Base-by-base conservation (phyloP, 2,329 filamentous ascomycete species). In the Bisporella sp. region DNA sequence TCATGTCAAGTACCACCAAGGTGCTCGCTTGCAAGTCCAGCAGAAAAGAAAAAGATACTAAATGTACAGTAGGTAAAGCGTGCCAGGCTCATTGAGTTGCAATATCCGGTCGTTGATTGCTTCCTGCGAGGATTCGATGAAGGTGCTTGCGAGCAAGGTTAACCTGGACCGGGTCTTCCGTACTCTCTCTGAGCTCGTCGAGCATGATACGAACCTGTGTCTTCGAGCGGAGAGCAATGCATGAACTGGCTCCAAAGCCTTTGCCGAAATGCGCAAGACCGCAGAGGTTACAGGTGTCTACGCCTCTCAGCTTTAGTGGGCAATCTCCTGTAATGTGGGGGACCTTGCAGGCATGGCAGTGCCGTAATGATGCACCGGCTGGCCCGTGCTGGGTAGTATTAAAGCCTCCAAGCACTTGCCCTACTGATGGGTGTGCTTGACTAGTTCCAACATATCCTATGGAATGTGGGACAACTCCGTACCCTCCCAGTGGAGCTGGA, bases 201-300 rank as follows among this genome's bases (percentile, higher is more conserved):
- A 89, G 68, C 73, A 89, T 85, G 21, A 76, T 69, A 48, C 76
- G 73, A 12, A 89, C 72, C 60, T 87, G 77, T 3, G 74, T 76
- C 54, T 86, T 78, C 3, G 79, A 80, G 48, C 71, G 71, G 47
- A 88, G 72, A 61, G 83, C 78, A 11, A 82, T 78, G 60, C 84
- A 88, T 6, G 73, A 74, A 32, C 77, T 72, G 1, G 68, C 66
- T n/a, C 8, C n/a, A n/a, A 37, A 37, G n/a, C 8, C 35, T 48
- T 71, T 62, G 3, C 81, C 81, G 54, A 72, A 79, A 60, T 85
- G 82, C 1, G 79, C 77, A 28, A 80, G 72, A 12, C 82, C 81
- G 54, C 84, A 87, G 5, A 86, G 71, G 5, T 76, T 76, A 64
- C 84, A 88, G 57, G 76, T 67, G 59, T 85, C 81, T 29, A 6